Percentiles rank a stretch among this genome's conserved stretches.
phyloP scores from a whole-genome alignment of 1,139 yeast genomes.

The Geotrichum klebahnii region DNA sequence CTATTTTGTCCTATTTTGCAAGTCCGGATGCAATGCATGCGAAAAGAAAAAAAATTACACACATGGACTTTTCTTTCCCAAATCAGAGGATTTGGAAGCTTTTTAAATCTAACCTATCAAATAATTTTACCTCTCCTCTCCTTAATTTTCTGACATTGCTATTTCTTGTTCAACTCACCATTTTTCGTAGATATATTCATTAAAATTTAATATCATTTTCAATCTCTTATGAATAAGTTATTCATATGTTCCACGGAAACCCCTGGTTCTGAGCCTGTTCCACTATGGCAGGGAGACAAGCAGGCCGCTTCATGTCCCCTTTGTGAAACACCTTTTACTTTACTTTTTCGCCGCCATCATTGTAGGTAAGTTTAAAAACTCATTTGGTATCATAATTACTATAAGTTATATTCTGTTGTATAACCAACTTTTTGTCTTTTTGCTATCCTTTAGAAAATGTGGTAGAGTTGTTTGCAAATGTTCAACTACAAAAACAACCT shows the following conservation, averaged over 20 bases:
- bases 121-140: too few species aligned
- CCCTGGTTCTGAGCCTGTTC: background rate
- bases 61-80: too few species aligned
- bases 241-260: background rate
- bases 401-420: too few species aligned
- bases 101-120: too few species aligned
- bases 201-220: background rate
- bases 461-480: conserved; percentile 71
- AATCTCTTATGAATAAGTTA: background rate
- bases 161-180: too few species aligned
- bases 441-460: conserved; percentile 48
- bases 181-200: too few species aligned
- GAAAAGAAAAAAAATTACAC: too few species aligned
- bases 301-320: conserved; percentile 55
- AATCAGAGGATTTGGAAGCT: too few species aligned
- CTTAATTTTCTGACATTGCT: too few species aligned
- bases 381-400: conserved; percentile 19
- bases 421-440: too few species aligned
- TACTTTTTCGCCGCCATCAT: conserved; percentile 81
- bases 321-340: conserved; percentile 56
- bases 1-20: too few species aligned
- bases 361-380: conserved; percentile 14
- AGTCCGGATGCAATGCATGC: too few species aligned
- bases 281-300: conserved; percentile 72
- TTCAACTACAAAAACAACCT: conserved; percentile 47